A percentile compares a stretch with the other conserved stretches of the same genome.
phyloP scores from a whole-genome alignment of 73 alveolate genomes.

The Blepharisma stoltei region DNA sequence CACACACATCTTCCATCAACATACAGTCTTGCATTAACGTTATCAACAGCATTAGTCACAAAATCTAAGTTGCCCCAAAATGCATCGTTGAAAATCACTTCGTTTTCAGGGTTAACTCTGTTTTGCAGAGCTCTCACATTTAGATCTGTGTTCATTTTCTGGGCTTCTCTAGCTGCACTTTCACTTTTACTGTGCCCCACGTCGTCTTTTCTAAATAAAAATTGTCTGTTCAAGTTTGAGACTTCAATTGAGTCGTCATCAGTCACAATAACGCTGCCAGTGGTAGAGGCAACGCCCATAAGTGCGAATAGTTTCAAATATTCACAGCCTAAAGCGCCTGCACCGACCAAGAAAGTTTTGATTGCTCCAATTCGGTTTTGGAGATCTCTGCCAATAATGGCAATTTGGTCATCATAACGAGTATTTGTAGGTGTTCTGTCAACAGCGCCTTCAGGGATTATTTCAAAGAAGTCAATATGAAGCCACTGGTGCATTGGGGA shows the following conservation, averaged over 20 bases:
- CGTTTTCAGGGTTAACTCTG: constrained; percentile 87
- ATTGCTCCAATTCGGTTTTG: constrained; percentile 42
- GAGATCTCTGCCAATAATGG: constrained; percentile 93
- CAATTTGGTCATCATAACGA: constrained; percentile 97
- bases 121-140: constrained; percentile 70
- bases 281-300: constrained; percentile 94
- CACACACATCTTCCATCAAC: constrained; percentile 93
- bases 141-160: constrained; percentile 77
- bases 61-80: constrained; percentile 92
- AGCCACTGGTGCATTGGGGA: constrained; percentile 96
- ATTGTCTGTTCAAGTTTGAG: constrained; percentile 96
- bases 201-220: constrained; percentile 93
- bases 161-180: constrained; percentile 84
- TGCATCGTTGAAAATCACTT: constrained; percentile 81
- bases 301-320: constrained; percentile 94
- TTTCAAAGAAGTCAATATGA: constrained; percentile 73
- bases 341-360: constrained; percentile 43
- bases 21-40: constrained; percentile 91
- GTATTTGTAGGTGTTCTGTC: constrained; percentile 72
- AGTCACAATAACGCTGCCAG: constrained; percentile 78
- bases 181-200: constrained; percentile 93
- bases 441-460: constrained; percentile 3
- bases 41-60: constrained; percentile 94
- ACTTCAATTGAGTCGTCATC: constrained; percentile 96
- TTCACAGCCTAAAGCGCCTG: constrained; percentile 99